Percentiles rank a stretch among this genome's conserved stretches.
Conservation (phyloP, 129 eudicot species). For the Saussurea involucrata region DNA sequence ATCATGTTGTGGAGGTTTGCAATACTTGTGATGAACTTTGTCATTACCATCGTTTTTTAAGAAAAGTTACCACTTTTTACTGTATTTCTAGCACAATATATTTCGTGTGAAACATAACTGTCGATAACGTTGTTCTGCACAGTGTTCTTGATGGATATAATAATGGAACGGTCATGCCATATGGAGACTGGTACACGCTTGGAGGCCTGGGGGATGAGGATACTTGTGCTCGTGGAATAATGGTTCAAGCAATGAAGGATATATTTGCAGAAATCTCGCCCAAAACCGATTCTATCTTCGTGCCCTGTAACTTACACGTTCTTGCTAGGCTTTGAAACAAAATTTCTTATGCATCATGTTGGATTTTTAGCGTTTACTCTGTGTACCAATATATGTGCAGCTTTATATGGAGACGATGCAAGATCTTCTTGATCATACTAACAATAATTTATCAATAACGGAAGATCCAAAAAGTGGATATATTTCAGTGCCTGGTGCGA, state of each 20-base stretch:
- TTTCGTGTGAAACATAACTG: too few relatives aligned
- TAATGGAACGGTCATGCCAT: slow-evolving; percentile 96
- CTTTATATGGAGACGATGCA: slow-evolving; percentile 95
- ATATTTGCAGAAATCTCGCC: slow-evolving; percentile 54
- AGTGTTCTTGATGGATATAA: slow-evolving; percentile 94
- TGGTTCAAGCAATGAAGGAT: slow-evolving; percentile 98
- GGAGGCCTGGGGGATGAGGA: slow-evolving; percentile 93
- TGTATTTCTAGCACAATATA: not conserved
- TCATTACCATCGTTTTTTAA: not conserved
- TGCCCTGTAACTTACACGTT: slow-evolving; percentile 92
- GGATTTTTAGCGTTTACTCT: not conserved
- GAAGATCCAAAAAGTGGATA: slow-evolving; percentile 94
- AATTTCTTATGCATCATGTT: too few relatives aligned
- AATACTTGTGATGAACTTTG: not conserved
- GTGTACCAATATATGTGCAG: slow-evolving; percentile 38
- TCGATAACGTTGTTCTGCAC: slow-evolving; percentile 31
- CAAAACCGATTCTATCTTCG: slow-evolving; percentile 66
- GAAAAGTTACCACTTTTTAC: not conserved
- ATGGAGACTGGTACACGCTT: slow-evolving; percentile 97
- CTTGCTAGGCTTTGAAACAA: not conserved
- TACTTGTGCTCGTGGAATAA: slow-evolving; percentile 87
- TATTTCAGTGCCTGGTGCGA: slow-evolving; percentile 90
- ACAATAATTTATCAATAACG: slow-evolving; percentile 66
- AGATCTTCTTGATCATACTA: slow-evolving; percentile 85
- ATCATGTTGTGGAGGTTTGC: slow-evolving; percentile 90